These are phyloP conservation scores for Comarum palustre DNA, from an alignment of 306 rosid genomes.

Conservation along the genomic window DNA sequence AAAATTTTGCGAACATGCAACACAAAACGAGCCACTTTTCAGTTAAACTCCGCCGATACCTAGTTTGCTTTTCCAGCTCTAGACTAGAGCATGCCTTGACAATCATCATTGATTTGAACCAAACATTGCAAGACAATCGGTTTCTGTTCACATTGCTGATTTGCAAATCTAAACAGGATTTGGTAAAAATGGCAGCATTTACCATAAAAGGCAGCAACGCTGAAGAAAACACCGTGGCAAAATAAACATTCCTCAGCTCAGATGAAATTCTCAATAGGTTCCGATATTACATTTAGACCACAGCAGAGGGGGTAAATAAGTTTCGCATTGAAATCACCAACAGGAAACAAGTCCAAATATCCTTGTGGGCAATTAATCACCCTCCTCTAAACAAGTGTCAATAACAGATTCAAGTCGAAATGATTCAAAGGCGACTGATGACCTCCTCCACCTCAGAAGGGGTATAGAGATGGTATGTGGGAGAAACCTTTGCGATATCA, in stretches of 20 bases:
- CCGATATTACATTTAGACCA: not conserved
- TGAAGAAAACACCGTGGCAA: not conserved
- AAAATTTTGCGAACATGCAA: not conserved
- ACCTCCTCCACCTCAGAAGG: slow-evolving; percentile 93
- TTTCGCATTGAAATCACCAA: slow-evolving; percentile 2
- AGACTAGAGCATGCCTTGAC: not conserved
- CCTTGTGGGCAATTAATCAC: slow-evolving; percentile 5
- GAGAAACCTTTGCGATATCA: slow-evolving; percentile 92
- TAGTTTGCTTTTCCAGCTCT: not conserved
- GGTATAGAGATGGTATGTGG: slow-evolving; percentile 75
- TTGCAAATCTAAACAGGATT: not conserved
- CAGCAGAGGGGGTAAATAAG: not conserved
- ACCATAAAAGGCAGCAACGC: not conserved
- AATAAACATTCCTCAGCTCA: not conserved
- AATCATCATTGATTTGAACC: not conserved
- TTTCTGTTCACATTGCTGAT: not conserved
- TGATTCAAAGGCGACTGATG: slow-evolving; percentile 64
- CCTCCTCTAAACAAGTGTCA: slow-evolving; percentile 11
- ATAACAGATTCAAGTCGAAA: not conserved
- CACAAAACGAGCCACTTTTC: not conserved
- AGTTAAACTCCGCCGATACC: not conserved
- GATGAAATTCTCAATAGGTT: slow-evolving; percentile 9
- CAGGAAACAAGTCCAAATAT: slow-evolving; percentile 17
- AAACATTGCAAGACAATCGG: not conserved
- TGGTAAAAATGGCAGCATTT: not conserved